phyloP scores from a whole-genome alignment of 768 basidiomycete genomes.

The Phaeotremella skinneri region DNA sequence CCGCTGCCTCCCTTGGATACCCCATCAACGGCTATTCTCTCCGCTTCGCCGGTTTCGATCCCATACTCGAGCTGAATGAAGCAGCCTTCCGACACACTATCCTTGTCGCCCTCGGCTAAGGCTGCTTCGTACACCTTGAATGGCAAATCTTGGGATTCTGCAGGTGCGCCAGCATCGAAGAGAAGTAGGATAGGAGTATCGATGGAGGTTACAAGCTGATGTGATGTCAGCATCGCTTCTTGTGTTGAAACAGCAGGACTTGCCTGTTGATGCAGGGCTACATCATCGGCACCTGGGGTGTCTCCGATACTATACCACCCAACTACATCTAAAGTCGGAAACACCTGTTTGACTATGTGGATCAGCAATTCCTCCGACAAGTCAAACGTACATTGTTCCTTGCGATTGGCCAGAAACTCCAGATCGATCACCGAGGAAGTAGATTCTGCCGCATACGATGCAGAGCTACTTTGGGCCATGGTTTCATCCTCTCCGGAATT shows the following conservation, averaged over 20 bases:
- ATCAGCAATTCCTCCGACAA: not conserved
- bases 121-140: constrained; percentile 92
- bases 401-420: constrained; percentile 73
- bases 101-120: constrained; percentile 69
- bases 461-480: constrained; percentile 32
- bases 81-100: constrained; percentile 61
- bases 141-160: constrained; percentile 66
- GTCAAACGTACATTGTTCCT: constrained; percentile 76
- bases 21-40: constrained; percentile 97
- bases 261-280: constrained; percentile 82
- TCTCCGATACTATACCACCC: constrained; percentile 93
- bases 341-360: constrained; percentile 86
- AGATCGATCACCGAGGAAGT: constrained; percentile 61
- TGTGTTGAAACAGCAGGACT: constrained; percentile 3
- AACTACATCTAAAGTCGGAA: constrained; percentile 93
- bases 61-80: constrained; percentile 82
- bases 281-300: constrained; percentile 70
- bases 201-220: constrained; percentile 78
- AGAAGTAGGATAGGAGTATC: constrained; percentile 86
- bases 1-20: constrained; percentile 65
- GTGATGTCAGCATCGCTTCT: not conserved
- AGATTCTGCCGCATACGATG: constrained; percentile 1
- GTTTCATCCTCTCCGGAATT: constrained; percentile 57
- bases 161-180: constrained; percentile 54
- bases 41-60: constrained; percentile 96